Percentiles rank a stretch among this genome's conserved stretches.
Evolutionary conservation across 495 filamentous ascomycete species (phyloP).

Genomic region (Aspergillus egyptiacus): DNA sequence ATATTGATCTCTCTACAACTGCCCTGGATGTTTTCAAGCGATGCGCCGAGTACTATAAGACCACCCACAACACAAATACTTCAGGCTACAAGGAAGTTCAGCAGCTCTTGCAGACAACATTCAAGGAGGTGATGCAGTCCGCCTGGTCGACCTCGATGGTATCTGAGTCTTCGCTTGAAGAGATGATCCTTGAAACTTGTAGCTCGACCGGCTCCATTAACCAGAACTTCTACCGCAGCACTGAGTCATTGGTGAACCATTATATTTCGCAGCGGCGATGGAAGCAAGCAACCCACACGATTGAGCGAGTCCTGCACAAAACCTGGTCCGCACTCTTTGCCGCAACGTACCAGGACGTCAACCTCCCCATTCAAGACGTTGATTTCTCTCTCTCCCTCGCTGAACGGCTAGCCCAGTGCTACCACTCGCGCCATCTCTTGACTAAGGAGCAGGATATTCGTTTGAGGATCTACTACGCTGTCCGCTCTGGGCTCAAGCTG

Average conservation of each 20-base stretch:
- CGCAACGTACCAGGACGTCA: slow-evolving; percentile 31
- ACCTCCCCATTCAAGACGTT: slow-evolving; percentile 27
- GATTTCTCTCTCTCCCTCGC: slow-evolving; percentile 28
- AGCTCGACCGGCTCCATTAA: slow-evolving; percentile 22
- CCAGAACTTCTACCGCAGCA: slow-evolving; percentile 32
- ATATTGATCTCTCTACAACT: slow-evolving; percentile 29
- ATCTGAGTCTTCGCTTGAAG: slow-evolving; percentile 32
- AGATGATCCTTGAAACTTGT: slow-evolving; percentile 29
- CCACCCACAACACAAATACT: slow-evolving; percentile 26
- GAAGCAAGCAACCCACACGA: slow-evolving; percentile 34
- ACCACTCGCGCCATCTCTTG: slow-evolving; percentile 33
- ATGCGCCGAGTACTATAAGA: slow-evolving; percentile 23
- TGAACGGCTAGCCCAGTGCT: slow-evolving; percentile 31
- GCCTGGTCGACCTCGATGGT: slow-evolving; percentile 19
- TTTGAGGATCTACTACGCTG: slow-evolving; percentile 29
- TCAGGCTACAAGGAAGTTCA: slow-evolving; percentile 30
- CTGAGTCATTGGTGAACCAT: slow-evolving; percentile 21
- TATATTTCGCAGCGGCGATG: slow-evolving; percentile 36
- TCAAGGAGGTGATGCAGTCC: slow-evolving; percentile 28
- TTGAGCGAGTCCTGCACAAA: slow-evolving; percentile 33
- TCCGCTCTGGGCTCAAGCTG: slow-evolving; percentile 25
- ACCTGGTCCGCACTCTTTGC: slow-evolving; percentile 34
- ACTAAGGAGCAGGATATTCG: slow-evolving; percentile 33
- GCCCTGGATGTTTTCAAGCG: slow-evolving; percentile 36
- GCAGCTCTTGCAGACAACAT: slow-evolving; percentile 23